Evolutionary conservation across 345 rosid genomes (phyloP), one percentile per base, ranked within the genome.

Genomic region (Brassica rapa): DNA sequence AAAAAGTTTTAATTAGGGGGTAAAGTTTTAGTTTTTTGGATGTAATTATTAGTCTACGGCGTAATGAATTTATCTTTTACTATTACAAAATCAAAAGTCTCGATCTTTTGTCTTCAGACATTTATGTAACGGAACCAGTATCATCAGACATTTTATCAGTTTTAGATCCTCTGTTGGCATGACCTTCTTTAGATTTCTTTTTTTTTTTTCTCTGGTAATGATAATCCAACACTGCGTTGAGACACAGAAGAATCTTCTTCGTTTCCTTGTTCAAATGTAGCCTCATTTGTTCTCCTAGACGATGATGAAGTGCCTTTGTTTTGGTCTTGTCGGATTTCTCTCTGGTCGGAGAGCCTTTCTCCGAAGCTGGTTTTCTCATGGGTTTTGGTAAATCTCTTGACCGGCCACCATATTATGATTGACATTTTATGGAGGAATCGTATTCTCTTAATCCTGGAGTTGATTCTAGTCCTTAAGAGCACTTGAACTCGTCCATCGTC

Each of bases 121-220:
- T 30, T 43, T 68, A 61, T 12, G 64, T 61, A 67, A 67, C 63
- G 1, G 74, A 79, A 33, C 25, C 57, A 67, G 82, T 43, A 24
- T 73, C 82, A 79, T 69, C 19, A 19, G 69, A 68, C 66, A 77
- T 70, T 33, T 51, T 49, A 59, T 78, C 82, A 24, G 6, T 10
- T 49, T 9, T 19, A 0, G 77, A 78, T 65, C 73, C 73, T 37
- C 72, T 59, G 24, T 59, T 59, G 3, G 64, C 64, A 60, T 63
- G 16, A 51, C 30, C 74, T 71, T 64, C 72, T n/a, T 72, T 78
- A 19, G 72, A 5, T 64, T 72, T 78, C 72, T 72, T 78, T 49
- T 27, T 71, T 19, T 19, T 19, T 27, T 37, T 57, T 43, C 16
- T 78, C 24, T 0, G 30, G 74, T 46, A 60, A 60, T 56, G 62